Conservation (phyloP, 2,329 filamentous ascomycete genomes). For the Xylogone sp. region DNA sequence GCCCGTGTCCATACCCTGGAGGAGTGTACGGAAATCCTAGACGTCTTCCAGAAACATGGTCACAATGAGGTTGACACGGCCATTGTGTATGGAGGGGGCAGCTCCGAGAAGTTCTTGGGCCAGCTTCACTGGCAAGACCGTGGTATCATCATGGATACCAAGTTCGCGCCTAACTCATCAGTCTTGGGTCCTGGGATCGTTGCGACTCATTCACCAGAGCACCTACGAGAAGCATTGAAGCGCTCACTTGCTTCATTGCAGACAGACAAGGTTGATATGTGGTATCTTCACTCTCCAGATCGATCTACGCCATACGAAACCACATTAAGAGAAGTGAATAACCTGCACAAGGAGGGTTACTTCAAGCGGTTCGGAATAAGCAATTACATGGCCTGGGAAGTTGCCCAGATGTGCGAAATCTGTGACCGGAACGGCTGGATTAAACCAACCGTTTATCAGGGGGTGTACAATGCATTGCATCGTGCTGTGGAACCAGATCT, state of each 20-base stretch:
- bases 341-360: conserved; percentile 29
- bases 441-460: conserved; percentile 32
- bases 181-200: neutral
- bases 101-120: conserved; percentile 60
- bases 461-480: conserved; percentile 26
- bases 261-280: conserved; percentile 37
- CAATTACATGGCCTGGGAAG: conserved; percentile 49
- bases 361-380: conserved; percentile 51
- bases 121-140: conserved; percentile 58
- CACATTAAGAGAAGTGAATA: conserved; percentile 25
- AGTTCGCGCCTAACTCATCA: conserved; percentile 31
- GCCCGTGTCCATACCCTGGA: conserved; percentile 28
- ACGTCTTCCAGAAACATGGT: conserved; percentile 61
- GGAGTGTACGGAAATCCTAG: conserved; percentile 57
- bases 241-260: conserved; percentile 48
- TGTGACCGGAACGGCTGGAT: conserved; percentile 29
- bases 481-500: conserved; percentile 58
- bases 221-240: conserved; percentile 45
- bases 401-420: conserved; percentile 26
- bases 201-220: conserved; percentile 43
- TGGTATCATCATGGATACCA: conserved; percentile 59
- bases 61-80: conserved; percentile 70
- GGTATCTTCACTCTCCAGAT: conserved; percentile 26
- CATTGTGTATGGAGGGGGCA: conserved; percentile 58
- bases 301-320: conserved; percentile 21